Base-by-base conservation (phyloP, 2,329 filamentous ascomycete species). In the Claviceps quebecensis region DNA sequence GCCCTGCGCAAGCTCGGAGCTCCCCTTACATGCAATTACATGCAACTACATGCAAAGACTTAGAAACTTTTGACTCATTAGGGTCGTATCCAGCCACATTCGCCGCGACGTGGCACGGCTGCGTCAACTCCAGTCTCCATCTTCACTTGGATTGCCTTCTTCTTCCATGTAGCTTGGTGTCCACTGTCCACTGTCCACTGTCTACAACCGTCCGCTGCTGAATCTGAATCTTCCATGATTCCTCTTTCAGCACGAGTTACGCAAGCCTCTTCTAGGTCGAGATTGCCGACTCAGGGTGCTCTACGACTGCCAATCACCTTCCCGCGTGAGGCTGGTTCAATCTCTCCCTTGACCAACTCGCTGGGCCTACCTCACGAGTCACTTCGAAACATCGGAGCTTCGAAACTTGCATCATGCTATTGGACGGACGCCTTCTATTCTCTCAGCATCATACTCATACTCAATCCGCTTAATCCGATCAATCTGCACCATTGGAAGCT, bases 401-500 rank as follows among this genome's bases (percentile, higher is more conserved):
- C 52, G 29, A 34, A 34, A 34, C 29, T 34, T 34, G 9, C 29
- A 51, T 19, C 49, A 54, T 53, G 52, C 49, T 29, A 48, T 51
- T 51, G 52, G 45, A 51, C 47, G 48, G 45, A 51, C 34, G 48
- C 37, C 39, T 26, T 46, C 17, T 19, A 48, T 52, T 45, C 29
- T 54, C 38, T 39, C 37, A 36, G 45, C 45, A 44, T 22, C 29
- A 36, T 29, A 49, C 17, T 36, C 44, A 46, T 19, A 43, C 43
- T 45, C 47, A 52, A 23, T 36, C 34, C 34, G 17, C 29, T 34
- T 34, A 34, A 34, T 34, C 9, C 9, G 29, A 34, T 34, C 29
- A 34, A 11, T 8, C 29, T 34, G 29, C 44, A 45, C 26, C 22
- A 36, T 47, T 45, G 40, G 39, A 51, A 23, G 11, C 45, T 39